Evolutionary conservation across 176 grass and related monocot species (phyloP).

Genomic region (Carex cristatella): DNA sequence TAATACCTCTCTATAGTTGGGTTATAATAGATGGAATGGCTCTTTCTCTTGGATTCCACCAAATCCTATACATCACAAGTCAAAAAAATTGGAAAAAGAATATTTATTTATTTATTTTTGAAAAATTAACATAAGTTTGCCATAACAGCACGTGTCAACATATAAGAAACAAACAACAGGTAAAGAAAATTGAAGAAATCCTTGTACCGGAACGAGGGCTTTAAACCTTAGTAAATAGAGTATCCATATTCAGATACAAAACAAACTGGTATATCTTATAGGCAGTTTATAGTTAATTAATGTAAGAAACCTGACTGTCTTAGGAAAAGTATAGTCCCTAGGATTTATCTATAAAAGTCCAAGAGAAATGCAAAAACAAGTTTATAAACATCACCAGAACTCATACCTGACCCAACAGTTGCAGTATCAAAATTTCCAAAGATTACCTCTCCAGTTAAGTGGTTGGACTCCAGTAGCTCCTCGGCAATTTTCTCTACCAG

Average conservation of each 20-base stretch:
- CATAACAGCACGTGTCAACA: no score
- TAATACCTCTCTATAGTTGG: not conserved
- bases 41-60: not conserved
- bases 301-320: not conserved
- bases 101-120: no score
- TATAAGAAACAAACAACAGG: not conserved
- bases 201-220: not conserved
- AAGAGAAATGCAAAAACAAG: not conserved
- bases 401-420: not conserved
- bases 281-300: not conserved
- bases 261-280: not conserved
- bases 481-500: conserved; percentile 34
- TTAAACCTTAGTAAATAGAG: not conserved
- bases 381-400: not conserved
- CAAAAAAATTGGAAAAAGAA: not conserved
- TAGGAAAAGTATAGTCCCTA: not conserved
- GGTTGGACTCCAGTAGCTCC: conserved; percentile 25
- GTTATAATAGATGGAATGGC: not conserved
- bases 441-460: conserved; percentile 32
- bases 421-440: not conserved
- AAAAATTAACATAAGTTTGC: no score
- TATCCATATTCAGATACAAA: not conserved
- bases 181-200: not conserved
- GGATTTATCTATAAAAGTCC: not conserved
- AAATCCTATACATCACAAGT: not conserved